Base-by-base conservation (phyloP, 176 grass and related monocot species). In the Avena sativa region DNA sequence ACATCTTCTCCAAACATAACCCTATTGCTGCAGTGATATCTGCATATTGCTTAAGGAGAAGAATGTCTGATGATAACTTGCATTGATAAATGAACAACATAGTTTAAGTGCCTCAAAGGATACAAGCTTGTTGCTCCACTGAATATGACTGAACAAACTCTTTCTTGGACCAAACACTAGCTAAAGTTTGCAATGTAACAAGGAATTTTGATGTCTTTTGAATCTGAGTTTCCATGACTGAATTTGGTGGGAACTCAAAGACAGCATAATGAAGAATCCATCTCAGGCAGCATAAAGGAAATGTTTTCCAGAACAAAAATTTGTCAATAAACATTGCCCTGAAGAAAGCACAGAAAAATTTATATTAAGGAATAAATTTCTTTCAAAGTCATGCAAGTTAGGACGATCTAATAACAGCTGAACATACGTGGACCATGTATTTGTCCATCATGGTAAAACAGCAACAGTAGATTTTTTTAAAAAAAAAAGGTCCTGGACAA, bases 111-210 rank as follows among this genome's bases (percentile, higher is more conserved):
- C 57, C 38, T 68, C 25, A 77, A 98, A 91, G 93, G 93, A 95
- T 98, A 96, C 96, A 98, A 87, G 96, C 96, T 93, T 98, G 96
- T 87, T 98, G 96, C 53, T 96, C 96, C 90, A 98, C 88, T 59
- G 93, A 90, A 85, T 95, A 96, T 89, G 89, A 96, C 81, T 96
- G 96, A 83, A 98, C 87, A 85, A 94, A 98, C 74, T 96, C 93
- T 79, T 87, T 91, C 81, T 74, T 96, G 72, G 96, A 96, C 96
- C 96, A 98, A 82, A 93, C 64, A 86, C 71, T 89, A 83, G 90
- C 80, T 74, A 94, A 87, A 80, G 6, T 82, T 88, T 93, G 90
- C 68, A 91, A 43, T 48, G 80, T 92, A 67, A 78, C 80, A 26
- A 84, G 60, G 52, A 92, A 96, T 74, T 79, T 84, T 23, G 88